phyloP scores from a whole-genome alignment of 108 stramenopile genomes.

The Cylindrotheca fusiformis region DNA sequence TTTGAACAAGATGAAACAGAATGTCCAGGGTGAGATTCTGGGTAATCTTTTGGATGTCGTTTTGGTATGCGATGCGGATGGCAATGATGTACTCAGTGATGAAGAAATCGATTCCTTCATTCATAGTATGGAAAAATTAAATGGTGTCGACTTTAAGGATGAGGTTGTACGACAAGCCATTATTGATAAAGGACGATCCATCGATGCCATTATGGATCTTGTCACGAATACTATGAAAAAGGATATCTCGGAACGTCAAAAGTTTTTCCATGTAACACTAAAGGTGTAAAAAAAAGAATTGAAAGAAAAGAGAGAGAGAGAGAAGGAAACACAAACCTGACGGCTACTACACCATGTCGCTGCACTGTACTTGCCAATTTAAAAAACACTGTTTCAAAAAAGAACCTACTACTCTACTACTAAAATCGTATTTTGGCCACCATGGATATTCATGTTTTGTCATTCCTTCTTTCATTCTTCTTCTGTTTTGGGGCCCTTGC shows the following conservation, averaged over 20 bases:
- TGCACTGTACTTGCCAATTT: too few species aligned
- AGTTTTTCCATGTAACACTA: not conserved
- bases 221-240: constrained; percentile 49
- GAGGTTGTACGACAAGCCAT: constrained; percentile 15
- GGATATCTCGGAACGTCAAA: constrained; percentile 13
- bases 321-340: too few species aligned
- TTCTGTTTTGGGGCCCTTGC: too few species aligned
- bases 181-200: constrained; percentile 29
- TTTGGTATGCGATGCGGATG: constrained; percentile 30
- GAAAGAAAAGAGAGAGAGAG: too few species aligned
- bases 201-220: constrained; percentile 62
- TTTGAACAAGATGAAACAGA: constrained; percentile 20
- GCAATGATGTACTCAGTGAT: constrained; percentile 33
- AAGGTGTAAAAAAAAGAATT: too few species aligned
- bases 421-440: too few species aligned
- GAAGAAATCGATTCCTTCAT: constrained; percentile 41
- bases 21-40: constrained; percentile 23
- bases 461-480: too few species aligned
- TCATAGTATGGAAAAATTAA: constrained; percentile 17
- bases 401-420: too few species aligned
- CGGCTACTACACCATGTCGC: too few species aligned
- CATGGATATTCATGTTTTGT: too few species aligned
- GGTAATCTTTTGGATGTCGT: constrained; percentile 32
- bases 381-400: too few species aligned
- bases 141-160: constrained; percentile 35